These are phyloP conservation scores for Suillus subluteus DNA, from an alignment of 768 basidiomycete genomes.

Conservation along the genomic window DNA sequence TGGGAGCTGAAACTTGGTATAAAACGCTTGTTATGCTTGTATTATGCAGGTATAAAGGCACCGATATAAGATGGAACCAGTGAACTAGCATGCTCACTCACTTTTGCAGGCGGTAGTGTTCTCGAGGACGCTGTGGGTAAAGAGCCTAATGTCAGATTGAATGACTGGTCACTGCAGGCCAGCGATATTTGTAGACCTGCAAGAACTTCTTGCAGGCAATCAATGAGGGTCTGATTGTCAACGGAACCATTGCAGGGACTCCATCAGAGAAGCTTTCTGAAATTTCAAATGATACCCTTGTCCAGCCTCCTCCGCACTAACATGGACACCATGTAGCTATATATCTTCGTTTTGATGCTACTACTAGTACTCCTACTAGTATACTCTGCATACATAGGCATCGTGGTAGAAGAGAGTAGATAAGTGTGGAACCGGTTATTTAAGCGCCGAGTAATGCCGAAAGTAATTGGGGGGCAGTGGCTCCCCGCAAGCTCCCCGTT, in stretches of 20 bases:
- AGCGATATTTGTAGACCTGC: not conserved
- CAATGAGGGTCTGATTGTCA: not conserved
- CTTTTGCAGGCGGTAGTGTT: not conserved
- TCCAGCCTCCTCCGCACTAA: not conserved
- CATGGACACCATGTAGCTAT: not conserved
- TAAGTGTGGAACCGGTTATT: not conserved
- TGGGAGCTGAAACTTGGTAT: not conserved
- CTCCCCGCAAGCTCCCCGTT: not conserved
- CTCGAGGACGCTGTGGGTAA: not conserved
- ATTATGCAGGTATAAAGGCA: not conserved
- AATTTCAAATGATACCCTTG: not conserved
- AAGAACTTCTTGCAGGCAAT: not conserved
- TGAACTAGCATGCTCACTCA: not conserved
- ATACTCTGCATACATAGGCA: not conserved
- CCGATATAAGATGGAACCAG: not conserved
- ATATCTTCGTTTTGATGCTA: not conserved
- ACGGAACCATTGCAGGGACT: not conserved
- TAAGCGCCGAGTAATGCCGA: conserved; percentile 10
- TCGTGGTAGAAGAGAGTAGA: not conserved
- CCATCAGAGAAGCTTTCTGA: not conserved
- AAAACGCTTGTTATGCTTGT: not conserved
- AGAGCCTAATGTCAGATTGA: not conserved
- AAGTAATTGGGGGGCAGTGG: not conserved
- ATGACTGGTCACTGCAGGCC: not conserved
- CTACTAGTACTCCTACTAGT: not conserved